Evolutionary conservation across 768 basidiomycete species (phyloP).

Genomic region (Omphalotus guepiniiformis): DNA sequence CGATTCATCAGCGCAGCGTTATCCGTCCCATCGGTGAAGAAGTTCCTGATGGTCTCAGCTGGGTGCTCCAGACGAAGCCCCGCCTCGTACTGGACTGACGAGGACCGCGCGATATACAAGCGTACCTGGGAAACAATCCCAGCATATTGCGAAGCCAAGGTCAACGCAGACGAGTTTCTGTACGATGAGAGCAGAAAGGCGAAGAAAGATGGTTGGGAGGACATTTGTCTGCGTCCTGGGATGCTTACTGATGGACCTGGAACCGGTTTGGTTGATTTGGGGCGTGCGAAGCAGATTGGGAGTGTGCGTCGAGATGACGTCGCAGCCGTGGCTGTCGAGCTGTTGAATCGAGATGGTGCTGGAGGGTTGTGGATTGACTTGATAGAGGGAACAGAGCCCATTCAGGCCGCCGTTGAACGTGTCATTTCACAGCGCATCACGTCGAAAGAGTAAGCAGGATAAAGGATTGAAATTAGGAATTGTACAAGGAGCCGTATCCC

Average conservation of each 20-base stretch:
- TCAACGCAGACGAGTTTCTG: constrained; percentile 3
- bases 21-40: constrained; percentile 4
- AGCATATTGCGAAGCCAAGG: constrained; percentile 6
- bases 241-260: constrained; percentile 2
- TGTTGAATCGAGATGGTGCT: constrained; percentile 4
- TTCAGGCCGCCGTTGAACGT: not conserved
- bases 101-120: not conserved
- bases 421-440: constrained; percentile 5
- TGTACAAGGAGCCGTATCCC: too few species aligned
- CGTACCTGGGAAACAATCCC: constrained; percentile 1
- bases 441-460: constrained; percentile 8
- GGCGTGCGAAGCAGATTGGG: not conserved
- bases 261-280: constrained; percentile 4
- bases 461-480: too few species aligned
- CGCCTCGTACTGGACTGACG: constrained; percentile 7
- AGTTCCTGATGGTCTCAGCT: constrained; percentile 9
- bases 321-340: constrained; percentile 4
- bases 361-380: constrained; percentile 8
- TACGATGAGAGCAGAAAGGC: constrained; percentile 6
- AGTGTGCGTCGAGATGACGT: constrained; percentile 6
- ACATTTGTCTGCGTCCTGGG: constrained; percentile 6
- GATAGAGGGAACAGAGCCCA: not conserved
- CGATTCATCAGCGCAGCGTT: constrained; percentile 7
- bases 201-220: not conserved
- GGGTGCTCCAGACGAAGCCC: not conserved